Percentiles rank a stretch among this genome's conserved stretches.
Conservation (phyloP, 306 rosid species). For the Vicia villosa region DNA sequence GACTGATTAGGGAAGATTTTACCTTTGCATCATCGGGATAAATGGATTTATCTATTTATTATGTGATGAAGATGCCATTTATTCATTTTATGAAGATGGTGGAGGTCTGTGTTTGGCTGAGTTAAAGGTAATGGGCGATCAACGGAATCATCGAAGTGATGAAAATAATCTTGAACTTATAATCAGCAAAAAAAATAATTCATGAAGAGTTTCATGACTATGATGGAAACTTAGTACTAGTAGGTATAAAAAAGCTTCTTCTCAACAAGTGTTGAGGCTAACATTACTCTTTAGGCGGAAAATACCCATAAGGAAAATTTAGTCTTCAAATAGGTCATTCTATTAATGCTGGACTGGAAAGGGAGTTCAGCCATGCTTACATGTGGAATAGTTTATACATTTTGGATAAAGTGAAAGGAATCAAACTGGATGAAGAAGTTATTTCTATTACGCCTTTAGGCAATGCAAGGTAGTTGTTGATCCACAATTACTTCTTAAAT, state of each 20-base stretch:
- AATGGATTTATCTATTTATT: background rate
- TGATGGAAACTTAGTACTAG: conserved; percentile 9
- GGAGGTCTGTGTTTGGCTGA: background rate
- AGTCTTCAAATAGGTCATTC: conserved; percentile 24
- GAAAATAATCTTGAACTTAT: conserved; percentile 3
- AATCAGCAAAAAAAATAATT: background rate
- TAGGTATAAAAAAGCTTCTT: background rate
- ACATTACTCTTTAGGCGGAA: background rate
- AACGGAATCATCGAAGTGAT: background rate
- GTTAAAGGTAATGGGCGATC: background rate
- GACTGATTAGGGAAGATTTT: background rate
- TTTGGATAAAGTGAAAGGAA: conserved; percentile 7
- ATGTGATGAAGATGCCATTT: background rate
- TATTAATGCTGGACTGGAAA: background rate
- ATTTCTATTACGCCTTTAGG: conserved; percentile 1
- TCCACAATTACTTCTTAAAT: conserved; percentile 17
- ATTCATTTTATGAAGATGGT: conserved; percentile 7
- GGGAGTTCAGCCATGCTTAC: background rate
- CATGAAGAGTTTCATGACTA: background rate
- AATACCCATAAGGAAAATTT: conserved; percentile 21
- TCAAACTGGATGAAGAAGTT: conserved; percentile 11
- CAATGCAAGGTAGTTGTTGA: conserved; percentile 22
- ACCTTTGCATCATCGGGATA: background rate
- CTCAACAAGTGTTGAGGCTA: conserved; percentile 6
- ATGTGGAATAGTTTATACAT: conserved; percentile 5